Conservation (phyloP, 2,329 filamentous ascomycete species). For the Parastagonospora avenae region DNA sequence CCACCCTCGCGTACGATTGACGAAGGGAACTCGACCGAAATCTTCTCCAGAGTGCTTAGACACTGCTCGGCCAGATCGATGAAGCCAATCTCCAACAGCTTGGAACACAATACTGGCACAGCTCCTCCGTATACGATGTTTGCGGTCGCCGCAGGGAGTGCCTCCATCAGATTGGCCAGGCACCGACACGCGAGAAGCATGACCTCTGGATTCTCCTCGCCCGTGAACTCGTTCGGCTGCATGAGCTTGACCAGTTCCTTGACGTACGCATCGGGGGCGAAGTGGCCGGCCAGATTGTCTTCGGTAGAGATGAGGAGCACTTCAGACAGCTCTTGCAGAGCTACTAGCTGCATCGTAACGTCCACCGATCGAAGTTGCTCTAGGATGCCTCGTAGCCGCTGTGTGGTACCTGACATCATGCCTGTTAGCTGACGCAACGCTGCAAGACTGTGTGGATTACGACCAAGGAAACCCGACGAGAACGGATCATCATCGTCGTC, state of each 20-base stretch:
- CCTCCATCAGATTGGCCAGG: constrained; percentile 97
- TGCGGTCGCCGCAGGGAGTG: constrained; percentile 85
- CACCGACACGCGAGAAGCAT: constrained; percentile 97
- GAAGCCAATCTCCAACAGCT: constrained; percentile 92
- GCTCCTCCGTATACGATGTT: constrained; percentile 98
- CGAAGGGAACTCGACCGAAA: constrained; percentile 92
- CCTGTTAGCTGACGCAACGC: constrained; percentile 87
- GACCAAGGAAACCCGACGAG: constrained; percentile 66
- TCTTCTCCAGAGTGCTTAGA: constrained; percentile 94
- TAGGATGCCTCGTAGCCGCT: constrained; percentile 70
- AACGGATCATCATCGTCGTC: constrained; percentile 66
- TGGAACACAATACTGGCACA: constrained; percentile 91
- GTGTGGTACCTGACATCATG: constrained; percentile 82
- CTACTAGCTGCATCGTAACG: constrained; percentile 84
- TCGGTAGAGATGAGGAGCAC: constrained; percentile 93
- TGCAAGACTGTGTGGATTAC: constrained; percentile 65
- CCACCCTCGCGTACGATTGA: constrained; percentile 96
- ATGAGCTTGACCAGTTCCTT: constrained; percentile 92
- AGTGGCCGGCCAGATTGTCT: constrained; percentile 93
- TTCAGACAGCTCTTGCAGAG: constrained; percentile 90
- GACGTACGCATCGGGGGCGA: constrained; percentile 91
- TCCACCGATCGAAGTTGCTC: constrained; percentile 77
- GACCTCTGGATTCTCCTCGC: constrained; percentile 91
- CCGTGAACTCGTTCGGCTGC: constrained; percentile 84
- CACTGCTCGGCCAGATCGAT: constrained; percentile 98